These are phyloP conservation scores for Aspergillus biplanus DNA, from an alignment of 495 filamentous ascomycete genomes.

Conservation along the genomic window DNA sequence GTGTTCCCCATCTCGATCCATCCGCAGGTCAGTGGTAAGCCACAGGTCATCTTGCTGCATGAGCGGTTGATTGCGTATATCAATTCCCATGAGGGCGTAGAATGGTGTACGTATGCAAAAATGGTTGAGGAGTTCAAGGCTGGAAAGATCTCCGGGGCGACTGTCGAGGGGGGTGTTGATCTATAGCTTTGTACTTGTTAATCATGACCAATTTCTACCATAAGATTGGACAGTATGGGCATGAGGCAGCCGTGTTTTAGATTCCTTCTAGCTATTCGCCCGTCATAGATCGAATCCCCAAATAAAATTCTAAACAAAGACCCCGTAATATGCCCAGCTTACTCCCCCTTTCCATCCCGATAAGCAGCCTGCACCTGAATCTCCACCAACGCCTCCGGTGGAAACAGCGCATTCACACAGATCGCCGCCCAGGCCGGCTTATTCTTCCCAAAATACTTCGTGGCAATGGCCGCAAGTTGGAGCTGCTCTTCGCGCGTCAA, in stretches of 20 bases:
- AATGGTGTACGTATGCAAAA: constrained; percentile 40
- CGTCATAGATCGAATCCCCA: too few relatives aligned
- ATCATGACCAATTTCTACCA: too few relatives aligned
- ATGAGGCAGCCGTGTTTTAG: too few relatives aligned
- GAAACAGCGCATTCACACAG: constrained; percentile 1
- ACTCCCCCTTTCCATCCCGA: neutral
- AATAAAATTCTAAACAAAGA: neutral
- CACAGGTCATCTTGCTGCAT: constrained; percentile 63
- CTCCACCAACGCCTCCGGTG: neutral
- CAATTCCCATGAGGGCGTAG: constrained; percentile 50
- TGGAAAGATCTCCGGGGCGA: neutral
- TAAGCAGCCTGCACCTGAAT: constrained; percentile 3
- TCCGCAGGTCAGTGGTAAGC: constrained; percentile 65
- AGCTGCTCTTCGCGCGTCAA: neutral
- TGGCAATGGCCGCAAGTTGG: neutral
- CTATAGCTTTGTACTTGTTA: neutral
- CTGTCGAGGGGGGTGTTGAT: constrained; percentile 3
- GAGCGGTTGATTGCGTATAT: constrained; percentile 59
- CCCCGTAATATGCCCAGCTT: neutral
- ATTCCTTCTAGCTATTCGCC: too few relatives aligned
- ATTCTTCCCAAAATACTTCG: neutral
- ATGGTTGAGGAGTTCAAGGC: constrained; percentile 31
- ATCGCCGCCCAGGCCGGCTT: neutral
- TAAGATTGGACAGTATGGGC: too few relatives aligned
- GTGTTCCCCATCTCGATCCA: constrained; percentile 55